Conservation (phyloP, 164 flowering plant genomes). For the Berberis vulgaris region DNA sequence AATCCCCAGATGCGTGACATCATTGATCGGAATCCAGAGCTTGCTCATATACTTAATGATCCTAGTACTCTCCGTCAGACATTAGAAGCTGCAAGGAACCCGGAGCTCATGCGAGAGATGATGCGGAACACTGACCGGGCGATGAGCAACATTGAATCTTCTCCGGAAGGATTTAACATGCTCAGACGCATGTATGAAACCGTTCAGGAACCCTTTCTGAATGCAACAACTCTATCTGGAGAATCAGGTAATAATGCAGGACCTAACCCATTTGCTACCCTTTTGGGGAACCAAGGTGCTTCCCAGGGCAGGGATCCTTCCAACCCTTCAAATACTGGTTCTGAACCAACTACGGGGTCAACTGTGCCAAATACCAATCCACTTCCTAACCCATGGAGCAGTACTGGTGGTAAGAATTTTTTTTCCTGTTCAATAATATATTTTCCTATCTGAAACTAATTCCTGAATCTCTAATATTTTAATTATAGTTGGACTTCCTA, state of each 20-base stretch:
- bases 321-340: conserved; percentile 34
- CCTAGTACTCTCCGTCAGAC: conserved; percentile 85
- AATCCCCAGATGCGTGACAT: conserved; percentile 95
- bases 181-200: conserved; percentile 98
- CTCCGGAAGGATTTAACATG: conserved; percentile 97
- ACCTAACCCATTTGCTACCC: conserved; percentile 78
- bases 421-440: background rate
- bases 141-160: conserved; percentile 94
- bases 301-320: conserved; percentile 31
- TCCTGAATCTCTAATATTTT: background rate
- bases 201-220: conserved; percentile 90
- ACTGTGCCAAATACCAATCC: conserved; percentile 79
- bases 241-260: conserved; percentile 44
- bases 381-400: conserved; percentile 85
- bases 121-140: conserved; percentile 97
- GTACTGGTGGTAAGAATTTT: conserved; percentile 26
- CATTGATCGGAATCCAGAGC: conserved; percentile 88
- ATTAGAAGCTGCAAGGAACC: conserved; percentile 85
- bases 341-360: conserved; percentile 42
- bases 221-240: conserved; percentile 75
- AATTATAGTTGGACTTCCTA: too few species aligned
- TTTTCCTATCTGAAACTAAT: background rate
- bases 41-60: conserved; percentile 84
- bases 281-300: conserved; percentile 56
- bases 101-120: conserved; percentile 98